Evolutionary conservation across 768 basidiomycete genomes (phyloP), one percentile per base, ranked within the genome.

Genomic region (Mycena maculata): DNA sequence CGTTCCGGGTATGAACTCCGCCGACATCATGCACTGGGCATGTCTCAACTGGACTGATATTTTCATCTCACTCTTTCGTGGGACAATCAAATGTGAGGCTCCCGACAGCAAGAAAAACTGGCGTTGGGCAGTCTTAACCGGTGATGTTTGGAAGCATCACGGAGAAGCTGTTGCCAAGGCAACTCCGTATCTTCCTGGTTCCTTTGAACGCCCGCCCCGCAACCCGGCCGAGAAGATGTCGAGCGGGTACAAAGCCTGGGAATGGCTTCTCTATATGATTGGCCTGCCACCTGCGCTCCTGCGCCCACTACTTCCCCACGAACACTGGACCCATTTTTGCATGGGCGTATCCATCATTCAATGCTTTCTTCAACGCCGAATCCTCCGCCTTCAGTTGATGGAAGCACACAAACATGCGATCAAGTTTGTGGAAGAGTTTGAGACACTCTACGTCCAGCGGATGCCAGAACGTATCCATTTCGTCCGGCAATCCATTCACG

Each of bases 201-300:
- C 67, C 1, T 76, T 73, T 64, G 71, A 72, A 42, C 60, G 63
- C 16, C 70, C 74, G 12, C 77, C 75, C 15, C 71, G 75, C 3
- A 75, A 78, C 47, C 70, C 72, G 28, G 71, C 71, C 3, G 63
- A 76, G 48, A 78, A 77, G 39, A 68, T 76, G 15, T 63, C 54
- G 27, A 73, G 69, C 28, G 75, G 75, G 4, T 76, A 75, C 65
- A 77, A 76, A 45, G 72, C 73, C 1, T 58, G 50, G 33, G 76
- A 76, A 59, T 74, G 36, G 33, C 39, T 63, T 20, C 27, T 63
- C 20, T 75, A 68, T 28, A 7, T 75, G 16, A 71, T 57, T 45
- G 69, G 73, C 20, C 63, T 77, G 2, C 69, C 62, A 2, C 76
- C 74, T 0, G 74, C 56, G 52, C 70, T 75, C 4, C 52, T 76